Evolutionary conservation across 176 grass and related monocot genomes (phyloP), one percentile per base, ranked within the genome.

Genomic region (Triticum monococcum): DNA sequence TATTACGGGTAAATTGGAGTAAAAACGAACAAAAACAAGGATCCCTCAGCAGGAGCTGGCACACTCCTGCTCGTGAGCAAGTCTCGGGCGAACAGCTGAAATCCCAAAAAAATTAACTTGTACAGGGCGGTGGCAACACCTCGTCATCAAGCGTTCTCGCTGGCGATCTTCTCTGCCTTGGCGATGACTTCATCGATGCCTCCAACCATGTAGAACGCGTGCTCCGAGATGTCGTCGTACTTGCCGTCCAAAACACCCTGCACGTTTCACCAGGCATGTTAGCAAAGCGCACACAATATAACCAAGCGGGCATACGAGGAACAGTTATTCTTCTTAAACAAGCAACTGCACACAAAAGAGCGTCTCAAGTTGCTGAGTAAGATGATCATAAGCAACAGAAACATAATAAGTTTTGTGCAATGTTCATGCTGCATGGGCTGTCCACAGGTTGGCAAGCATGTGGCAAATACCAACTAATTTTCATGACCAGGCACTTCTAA

Each of bases 211-310:
- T 97, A 97, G 88, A 97, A 95, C 36, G 92, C 94, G 16, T 97
- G 95, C 90, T 97, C 95, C 0, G 95, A 17, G 48, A 97, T 87
- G 82, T 97, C 95, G 80, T 97, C 92, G 18, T 91, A 97, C 78
- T 97, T 97, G 14, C 95, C 95, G 68, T 97, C 95, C 92, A 97
- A 88, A 22, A 97, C 92, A 88, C 95, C 92, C 95, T 94, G 87
- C 43, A 74, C 16, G 33, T 69, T 31, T 45, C 69, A 75, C 33
- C 33, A 32, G 75, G 0, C 5, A 3, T 0, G 3, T 87, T 60
- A 83, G 80, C 31, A 59, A 73, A 35, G 7, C 0, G 5, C 30
- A 69, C 3, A 5, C 0, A 10, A 8, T 12, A 63, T 31, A 22
- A 62, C 14, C 2, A 12, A 12, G 12, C 32, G 64, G 40, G 14